Evolutionary conservation across 768 basidiomycete genomes (phyloP).

Genomic region (Russula compacta): DNA sequence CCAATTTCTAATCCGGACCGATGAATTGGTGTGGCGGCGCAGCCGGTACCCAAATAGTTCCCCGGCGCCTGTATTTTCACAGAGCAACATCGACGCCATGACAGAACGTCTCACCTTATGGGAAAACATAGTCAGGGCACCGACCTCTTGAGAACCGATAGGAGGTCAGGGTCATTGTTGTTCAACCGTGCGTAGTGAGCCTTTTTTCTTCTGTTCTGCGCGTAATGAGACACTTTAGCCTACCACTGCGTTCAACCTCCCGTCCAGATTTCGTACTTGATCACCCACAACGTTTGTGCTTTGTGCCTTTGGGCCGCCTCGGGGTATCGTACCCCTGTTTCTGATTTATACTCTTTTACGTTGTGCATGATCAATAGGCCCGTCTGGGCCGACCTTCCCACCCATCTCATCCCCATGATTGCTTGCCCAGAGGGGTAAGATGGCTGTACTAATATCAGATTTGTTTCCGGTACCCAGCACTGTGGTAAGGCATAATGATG

Average conservation of each 20-base stretch:
- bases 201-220: background rate
- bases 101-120: conserved; percentile 15
- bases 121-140: conserved; percentile 20
- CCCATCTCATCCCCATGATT: background rate
- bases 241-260: background rate
- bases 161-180: background rate
- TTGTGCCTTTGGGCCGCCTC: background rate
- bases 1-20: conserved; percentile 11
- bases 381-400: conserved; percentile 1
- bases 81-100: conserved; percentile 16
- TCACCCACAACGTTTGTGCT: background rate
- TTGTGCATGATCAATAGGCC: background rate
- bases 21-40: conserved; percentile 21
- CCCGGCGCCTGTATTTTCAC: conserved; percentile 13
- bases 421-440: conserved; percentile 7
- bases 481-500: background rate
- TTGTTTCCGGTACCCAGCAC: background rate
- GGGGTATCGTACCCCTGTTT: background rate
- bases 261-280: background rate
- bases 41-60: conserved; percentile 11
- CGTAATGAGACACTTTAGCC: background rate
- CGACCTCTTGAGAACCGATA: background rate
- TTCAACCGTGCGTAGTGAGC: background rate
- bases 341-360: background rate
- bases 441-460: background rate